Percentiles rank a stretch among this genome's conserved stretches.
phyloP scores from a whole-genome alignment of 2,329 filamentous ascomycete species.

The Neofusicoccum umdonicola region DNA sequence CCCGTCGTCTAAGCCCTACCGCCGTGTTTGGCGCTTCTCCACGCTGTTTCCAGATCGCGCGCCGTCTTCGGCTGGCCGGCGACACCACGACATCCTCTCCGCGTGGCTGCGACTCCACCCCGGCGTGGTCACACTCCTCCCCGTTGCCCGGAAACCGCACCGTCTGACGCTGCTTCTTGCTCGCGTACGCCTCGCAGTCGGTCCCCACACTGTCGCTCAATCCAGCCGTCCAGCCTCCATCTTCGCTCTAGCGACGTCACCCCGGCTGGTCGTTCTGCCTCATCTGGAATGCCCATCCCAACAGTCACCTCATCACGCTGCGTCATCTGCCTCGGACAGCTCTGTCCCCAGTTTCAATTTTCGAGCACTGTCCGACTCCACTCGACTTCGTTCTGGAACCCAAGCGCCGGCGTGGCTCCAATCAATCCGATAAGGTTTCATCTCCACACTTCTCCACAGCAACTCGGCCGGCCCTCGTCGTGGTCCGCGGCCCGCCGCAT shows the following conservation, averaged over 20 bases:
- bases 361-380: conserved; percentile 2
- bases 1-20: background rate
- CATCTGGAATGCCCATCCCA: background rate
- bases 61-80: background rate
- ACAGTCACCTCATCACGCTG: background rate
- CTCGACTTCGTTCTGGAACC: conserved; percentile 11
- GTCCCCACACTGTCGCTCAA: background rate
- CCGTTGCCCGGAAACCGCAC: background rate
- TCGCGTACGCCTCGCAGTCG: background rate
- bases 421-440: conserved; percentile 5
- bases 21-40: background rate
- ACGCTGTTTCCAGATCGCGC: no score
- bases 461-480: background rate
- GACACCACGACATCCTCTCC: background rate
- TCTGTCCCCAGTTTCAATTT: background rate
- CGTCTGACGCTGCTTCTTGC: background rate
- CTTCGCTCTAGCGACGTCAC: conserved; percentile 4
- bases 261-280: background rate
- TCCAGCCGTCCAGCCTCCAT: background rate
- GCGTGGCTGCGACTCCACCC: background rate
- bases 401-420: background rate
- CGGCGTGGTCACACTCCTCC: background rate
- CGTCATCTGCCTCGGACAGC: background rate
- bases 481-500: conserved; percentile 10
- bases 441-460: conserved; percentile 11